These are phyloP conservation scores for Venustampulla echinocandica DNA, from an alignment of 495 filamentous ascomycete species.

Conservation along the genomic window DNA sequence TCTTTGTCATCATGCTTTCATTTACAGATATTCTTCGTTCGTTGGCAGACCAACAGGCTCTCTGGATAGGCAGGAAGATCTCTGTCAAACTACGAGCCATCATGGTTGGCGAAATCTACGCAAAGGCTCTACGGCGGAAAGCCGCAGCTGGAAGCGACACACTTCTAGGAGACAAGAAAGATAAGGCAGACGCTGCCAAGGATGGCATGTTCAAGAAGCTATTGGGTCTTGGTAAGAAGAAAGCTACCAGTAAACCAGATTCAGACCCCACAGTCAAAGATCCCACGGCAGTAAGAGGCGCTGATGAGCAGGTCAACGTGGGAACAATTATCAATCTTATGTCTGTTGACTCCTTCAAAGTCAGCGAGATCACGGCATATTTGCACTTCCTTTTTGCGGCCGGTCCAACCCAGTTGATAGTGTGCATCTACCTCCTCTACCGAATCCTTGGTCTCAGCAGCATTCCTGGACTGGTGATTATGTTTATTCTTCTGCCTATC, in stretches of 20 bases:
- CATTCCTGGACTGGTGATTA: slow-evolving; percentile 86
- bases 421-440: slow-evolving; percentile 58
- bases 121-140: slow-evolving; percentile 90
- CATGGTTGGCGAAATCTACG: slow-evolving; percentile 95
- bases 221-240: slow-evolving; percentile 55
- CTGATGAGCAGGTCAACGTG: slow-evolving; percentile 68
- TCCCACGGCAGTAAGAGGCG: slow-evolving; percentile 35
- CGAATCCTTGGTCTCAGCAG: slow-evolving; percentile 85
- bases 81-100: slow-evolving; percentile 89
- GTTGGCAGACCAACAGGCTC: slow-evolving; percentile 73
- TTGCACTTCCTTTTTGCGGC: slow-evolving; percentile 39
- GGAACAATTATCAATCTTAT: slow-evolving; percentile 98
- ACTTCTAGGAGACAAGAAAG: slow-evolving; percentile 52
- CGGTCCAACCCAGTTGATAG: slow-evolving; percentile 37
- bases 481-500: slow-evolving; percentile 79
- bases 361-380: slow-evolving; percentile 65
- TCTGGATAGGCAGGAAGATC: slow-evolving; percentile 89
- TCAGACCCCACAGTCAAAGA: slow-evolving; percentile 17
- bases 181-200: slow-evolving; percentile 47
- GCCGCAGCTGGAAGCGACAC: slow-evolving; percentile 69
- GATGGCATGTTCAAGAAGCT: slow-evolving; percentile 42
- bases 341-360: slow-evolving; percentile 98
- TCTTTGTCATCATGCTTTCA: slow-evolving; percentile 87
- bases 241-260: slow-evolving; percentile 26
- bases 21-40: slow-evolving; percentile 70